Evolutionary conservation across 352 stramenopile genomes (phyloP).

Genomic region (Elongisporangium prolatum): DNA sequence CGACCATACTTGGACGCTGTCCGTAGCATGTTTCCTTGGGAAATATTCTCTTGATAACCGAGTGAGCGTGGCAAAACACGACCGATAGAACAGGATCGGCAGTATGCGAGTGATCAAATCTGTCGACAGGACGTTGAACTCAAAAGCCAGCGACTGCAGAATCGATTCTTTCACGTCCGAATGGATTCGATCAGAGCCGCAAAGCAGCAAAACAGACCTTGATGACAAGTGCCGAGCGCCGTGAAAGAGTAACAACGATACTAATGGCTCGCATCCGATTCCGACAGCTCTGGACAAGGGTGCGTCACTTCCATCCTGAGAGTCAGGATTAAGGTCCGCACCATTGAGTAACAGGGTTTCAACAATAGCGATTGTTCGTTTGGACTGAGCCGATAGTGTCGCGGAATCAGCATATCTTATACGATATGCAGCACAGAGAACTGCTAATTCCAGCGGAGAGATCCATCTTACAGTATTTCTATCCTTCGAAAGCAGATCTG

Average conservation of each 20-base stretch:
- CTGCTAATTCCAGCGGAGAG: conserved; percentile 25
- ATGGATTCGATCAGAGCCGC: background rate
- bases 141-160: background rate
- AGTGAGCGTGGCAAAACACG: background rate
- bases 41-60: background rate
- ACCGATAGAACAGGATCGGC: background rate
- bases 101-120: background rate
- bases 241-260: background rate
- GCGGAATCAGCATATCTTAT: background rate
- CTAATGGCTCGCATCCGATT: background rate
- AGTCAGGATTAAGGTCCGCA: background rate
- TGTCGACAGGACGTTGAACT: background rate
- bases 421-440: conserved; percentile 8
- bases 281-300: background rate
- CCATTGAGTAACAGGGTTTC: background rate
- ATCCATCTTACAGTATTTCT: background rate
- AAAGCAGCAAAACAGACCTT: background rate
- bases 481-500: background rate
- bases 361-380: background rate
- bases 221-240: background rate
- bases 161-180: background rate
- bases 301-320: background rate
- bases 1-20: background rate
- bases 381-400: background rate
- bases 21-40: background rate